phyloP scores from a whole-genome alignment of 495 filamentous ascomycete species.

The Pyrenopolyporus hunteri region DNA sequence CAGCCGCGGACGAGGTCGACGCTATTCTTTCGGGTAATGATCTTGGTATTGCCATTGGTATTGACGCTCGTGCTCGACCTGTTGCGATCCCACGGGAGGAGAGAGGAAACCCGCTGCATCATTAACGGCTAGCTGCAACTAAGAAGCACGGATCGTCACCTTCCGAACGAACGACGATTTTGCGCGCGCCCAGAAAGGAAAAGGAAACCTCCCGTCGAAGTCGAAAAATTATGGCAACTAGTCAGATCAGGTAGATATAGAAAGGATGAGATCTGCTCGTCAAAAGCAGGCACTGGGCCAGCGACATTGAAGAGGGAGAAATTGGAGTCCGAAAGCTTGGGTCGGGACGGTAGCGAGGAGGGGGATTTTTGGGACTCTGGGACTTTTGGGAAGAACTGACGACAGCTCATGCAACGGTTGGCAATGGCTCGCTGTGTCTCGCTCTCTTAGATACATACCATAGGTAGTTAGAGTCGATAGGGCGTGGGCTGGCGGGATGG shows the following conservation, averaged over 20 bases:
- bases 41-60: conserved; percentile 11
- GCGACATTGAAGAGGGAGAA: conserved; percentile 21
- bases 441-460: conserved; percentile 25
- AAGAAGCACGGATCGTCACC: conserved; percentile 30
- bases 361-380: too few species aligned
- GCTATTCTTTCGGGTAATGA: conserved; percentile 34
- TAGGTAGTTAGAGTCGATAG: too few species aligned
- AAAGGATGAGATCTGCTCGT: conserved; percentile 15
- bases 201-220: conserved; percentile 15
- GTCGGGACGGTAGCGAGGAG: conserved; percentile 11
- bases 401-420: conserved; percentile 28
- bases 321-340: conserved; percentile 20
- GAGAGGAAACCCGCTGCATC: conserved; percentile 57
- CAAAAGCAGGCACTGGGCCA: conserved; percentile 25
- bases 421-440: conserved; percentile 5
- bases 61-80: conserved; percentile 41
- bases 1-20: conserved; percentile 54
- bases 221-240: conserved; percentile 10
- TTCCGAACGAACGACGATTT: conserved; percentile 19
- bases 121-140: conserved; percentile 38
- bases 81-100: conserved; percentile 58
- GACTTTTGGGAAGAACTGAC: conserved; percentile 33
- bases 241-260: conserved; percentile 9
- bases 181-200: conserved; percentile 20
- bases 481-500: conserved; percentile 8